Evolutionary conservation across 2,329 filamentous ascomycete species (phyloP), one percentile per base, ranked within the genome.

Genomic region (Pleurostoma richardsiae): DNA sequence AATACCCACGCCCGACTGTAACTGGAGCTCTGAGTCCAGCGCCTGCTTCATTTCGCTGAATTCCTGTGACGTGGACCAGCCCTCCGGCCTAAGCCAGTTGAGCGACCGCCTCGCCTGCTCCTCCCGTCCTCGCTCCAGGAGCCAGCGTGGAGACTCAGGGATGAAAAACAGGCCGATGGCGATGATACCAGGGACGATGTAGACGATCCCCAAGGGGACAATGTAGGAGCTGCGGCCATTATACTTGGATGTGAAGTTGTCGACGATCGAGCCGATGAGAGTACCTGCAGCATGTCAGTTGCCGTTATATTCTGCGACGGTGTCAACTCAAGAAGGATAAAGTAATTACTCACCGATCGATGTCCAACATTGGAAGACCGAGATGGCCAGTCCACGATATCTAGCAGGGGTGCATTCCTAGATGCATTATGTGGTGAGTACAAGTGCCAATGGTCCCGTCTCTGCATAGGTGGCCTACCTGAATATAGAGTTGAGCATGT

Each of bases 191-290:
- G 68, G 67, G 2, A 70, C 52, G 40, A 71, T 55, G 44, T 66
- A 70, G 46, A 71, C 64, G 19, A 71, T 54, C 2, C 66, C 65
- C 6, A 71, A 62, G 1, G 69, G 67, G 53, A 70, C 68, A 6
- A 71, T 60, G 51, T 68, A 70, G 4, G 64, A 61, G 0, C 62
- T 59, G 19, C 64, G 62, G 39, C 64, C 64, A 40, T 44, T 58
- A n/a, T 69, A 62, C 43, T 52, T 49, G 2, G 63, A 62, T 1
- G 63, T 66, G 47, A 73, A 75, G 61, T 77, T 78, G 57, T 80
- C 75, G 43, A 80, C 64, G 30, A 74, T 61, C 11, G 71, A 72
- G 33, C 72, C 72, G 39, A 76, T 62, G 29, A 80, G 67, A 1
- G 52, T 46, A 50, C 49, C 33, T 36, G 8, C n/a, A 19, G 19